These are phyloP conservation scores for Volvariella volvacea DNA, from an alignment of 1,284 basidiomycete species.

Conservation along the genomic window DNA sequence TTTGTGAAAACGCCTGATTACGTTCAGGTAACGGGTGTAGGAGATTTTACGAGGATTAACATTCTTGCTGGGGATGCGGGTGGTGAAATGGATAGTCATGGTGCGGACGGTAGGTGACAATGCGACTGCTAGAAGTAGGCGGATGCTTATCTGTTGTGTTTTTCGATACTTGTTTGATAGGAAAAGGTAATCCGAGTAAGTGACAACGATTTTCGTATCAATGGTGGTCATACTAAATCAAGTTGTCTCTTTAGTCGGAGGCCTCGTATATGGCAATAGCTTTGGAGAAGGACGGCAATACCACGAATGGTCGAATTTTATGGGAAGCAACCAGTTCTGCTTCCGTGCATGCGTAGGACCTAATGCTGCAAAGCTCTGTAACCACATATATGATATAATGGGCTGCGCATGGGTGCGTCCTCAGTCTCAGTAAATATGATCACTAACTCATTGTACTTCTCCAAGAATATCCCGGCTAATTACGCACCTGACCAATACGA, in stretches of 20 bases:
- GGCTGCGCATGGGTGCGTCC: constrained; percentile 17
- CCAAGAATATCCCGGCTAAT: constrained; percentile 12
- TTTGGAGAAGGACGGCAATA: not conserved
- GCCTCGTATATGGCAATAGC: constrained; percentile 2
- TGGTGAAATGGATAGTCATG: constrained; percentile 55
- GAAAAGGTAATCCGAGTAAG: constrained; percentile 27
- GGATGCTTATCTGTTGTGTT: constrained; percentile 1
- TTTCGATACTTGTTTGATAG: constrained; percentile 10
- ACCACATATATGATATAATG: constrained; percentile 25
- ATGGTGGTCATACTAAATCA: constrained; percentile 33
- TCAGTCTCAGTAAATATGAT: not conserved
- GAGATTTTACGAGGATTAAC: constrained; percentile 25
- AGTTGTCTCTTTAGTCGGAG: constrained; percentile 34
- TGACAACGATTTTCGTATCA: constrained; percentile 42
- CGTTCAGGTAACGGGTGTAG: constrained; percentile 25
- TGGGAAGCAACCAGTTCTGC: constrained; percentile 37
- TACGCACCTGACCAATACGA: constrained; percentile 4
- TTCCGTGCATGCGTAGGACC: constrained; percentile 40
- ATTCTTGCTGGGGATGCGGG: constrained; percentile 21
- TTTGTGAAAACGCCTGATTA: constrained; percentile 23
- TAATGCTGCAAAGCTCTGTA: constrained; percentile 30
- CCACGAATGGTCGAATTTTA: constrained; percentile 28
- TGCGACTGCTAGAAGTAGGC: no score
- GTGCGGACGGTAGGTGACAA: constrained; percentile 42
- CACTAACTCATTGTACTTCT: not conserved